Evolutionary conservation across 192 early-diverging fungal genomes (phyloP).

Genomic region (Haplosporangium gracile): DNA sequence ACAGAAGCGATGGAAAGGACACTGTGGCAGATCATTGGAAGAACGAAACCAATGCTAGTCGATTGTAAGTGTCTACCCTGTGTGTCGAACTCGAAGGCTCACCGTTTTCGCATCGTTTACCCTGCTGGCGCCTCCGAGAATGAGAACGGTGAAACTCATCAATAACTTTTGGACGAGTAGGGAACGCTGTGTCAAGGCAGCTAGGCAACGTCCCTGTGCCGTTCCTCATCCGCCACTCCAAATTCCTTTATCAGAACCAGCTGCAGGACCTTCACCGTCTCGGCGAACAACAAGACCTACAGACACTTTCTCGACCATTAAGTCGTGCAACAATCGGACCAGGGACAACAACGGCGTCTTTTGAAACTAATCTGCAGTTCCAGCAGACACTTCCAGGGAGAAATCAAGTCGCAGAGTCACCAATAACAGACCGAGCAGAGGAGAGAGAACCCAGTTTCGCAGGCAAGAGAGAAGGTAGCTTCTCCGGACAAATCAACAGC

Average conservation of each 20-base stretch:
- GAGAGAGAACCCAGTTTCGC: slow-evolving; percentile 1
- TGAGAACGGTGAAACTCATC: background rate
- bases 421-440: background rate
- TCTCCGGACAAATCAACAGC: background rate
- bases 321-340: slow-evolving; percentile 21
- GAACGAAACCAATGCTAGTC: slow-evolving; percentile 61
- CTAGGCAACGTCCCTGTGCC: slow-evolving; percentile 63
- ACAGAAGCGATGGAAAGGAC: slow-evolving; percentile 71
- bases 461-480: background rate
- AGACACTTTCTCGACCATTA: background rate
- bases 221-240: slow-evolving; percentile 67
- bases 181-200: slow-evolving; percentile 64
- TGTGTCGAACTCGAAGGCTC: background rate
- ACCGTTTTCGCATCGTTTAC: background rate
- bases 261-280: slow-evolving; percentile 57
- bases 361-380: background rate
- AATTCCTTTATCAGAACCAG: slow-evolving; percentile 69
- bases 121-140: background rate
- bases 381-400: background rate
- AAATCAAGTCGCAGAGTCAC: background rate
- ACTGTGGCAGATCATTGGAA: slow-evolving; percentile 66
- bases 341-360: slow-evolving; percentile 6
- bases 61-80: slow-evolving; percentile 61
- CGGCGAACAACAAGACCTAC: slow-evolving; percentile 41
- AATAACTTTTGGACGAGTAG: slow-evolving; percentile 23